Conservation (phyloP, 768 basidiomycete genomes). For the Paxillus rubicundulus region DNA sequence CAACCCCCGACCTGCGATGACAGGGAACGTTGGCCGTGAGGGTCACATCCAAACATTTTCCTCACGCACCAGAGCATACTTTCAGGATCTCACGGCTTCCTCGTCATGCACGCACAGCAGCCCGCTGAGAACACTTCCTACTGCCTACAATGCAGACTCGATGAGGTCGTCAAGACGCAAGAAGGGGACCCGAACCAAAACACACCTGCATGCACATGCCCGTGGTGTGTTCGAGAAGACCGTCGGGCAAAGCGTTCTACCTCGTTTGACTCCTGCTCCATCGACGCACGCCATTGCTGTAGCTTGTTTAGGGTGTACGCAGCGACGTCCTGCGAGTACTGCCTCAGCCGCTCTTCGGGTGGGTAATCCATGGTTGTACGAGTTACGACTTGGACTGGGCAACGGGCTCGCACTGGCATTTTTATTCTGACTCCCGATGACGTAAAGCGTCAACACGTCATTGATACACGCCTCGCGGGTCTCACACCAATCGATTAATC, state of each 20-base stretch:
- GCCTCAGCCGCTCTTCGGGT: conserved; percentile 30
- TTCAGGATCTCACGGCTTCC: neutral
- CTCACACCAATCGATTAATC: no score
- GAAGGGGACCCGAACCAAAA: neutral
- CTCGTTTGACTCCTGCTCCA: neutral
- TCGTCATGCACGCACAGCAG: neutral
- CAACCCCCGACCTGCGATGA: no score
- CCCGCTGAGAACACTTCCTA: neutral
- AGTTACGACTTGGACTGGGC: no score
- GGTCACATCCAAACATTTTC: no score
- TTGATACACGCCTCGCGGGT: no score
- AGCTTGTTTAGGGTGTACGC: conserved; percentile 49
- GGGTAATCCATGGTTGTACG: conserved; percentile 20
- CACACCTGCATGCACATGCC: neutral
- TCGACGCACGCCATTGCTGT: neutral
- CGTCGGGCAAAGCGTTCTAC: neutral
- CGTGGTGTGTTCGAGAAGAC: neutral
- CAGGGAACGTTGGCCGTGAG: no score
- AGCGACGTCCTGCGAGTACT: conserved; percentile 48
- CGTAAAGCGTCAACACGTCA: no score
- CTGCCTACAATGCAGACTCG: neutral
- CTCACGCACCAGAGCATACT: neutral
- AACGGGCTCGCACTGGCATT: no score
- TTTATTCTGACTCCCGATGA: no score
- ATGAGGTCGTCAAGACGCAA: no score